These are phyloP conservation scores for Thuja plicata DNA, from an alignment of 83 land plant species.

Conservation along the genomic window DNA sequence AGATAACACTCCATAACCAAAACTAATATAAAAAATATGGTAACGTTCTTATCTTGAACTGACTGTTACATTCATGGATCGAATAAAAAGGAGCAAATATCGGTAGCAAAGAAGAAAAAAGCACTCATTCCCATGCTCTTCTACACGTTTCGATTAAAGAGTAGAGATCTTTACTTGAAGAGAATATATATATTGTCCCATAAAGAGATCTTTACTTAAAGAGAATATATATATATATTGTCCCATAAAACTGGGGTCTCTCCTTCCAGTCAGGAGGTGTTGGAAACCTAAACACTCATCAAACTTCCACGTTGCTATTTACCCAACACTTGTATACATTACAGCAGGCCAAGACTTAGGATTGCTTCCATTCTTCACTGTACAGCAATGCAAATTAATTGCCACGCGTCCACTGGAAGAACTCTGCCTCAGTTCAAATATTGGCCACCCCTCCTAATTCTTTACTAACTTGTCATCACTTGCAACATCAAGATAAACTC, in stretches of 20 bases:
- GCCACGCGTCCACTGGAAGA: neutral
- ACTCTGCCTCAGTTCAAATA: neutral
- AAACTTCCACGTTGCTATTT: neutral
- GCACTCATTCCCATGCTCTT: too few species aligned
- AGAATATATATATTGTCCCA: neutral
- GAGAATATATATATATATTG: neutral
- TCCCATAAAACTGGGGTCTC: neutral
- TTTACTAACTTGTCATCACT: neutral
- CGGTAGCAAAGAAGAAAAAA: neutral
- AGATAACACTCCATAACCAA: too few species aligned
- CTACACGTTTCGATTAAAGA: neutral
- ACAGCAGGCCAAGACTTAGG: neutral
- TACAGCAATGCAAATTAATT: neutral
- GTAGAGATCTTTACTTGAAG: neutral
- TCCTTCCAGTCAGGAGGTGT: neutral
- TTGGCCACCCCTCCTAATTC: neutral
- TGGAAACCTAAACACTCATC: neutral
- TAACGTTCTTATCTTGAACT: neutral
- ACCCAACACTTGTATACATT: neutral
- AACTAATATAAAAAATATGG: too few species aligned
- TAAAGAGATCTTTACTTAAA: neutral
- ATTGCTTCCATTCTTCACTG: neutral
- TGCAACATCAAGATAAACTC: neutral
- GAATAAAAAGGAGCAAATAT: neutral
- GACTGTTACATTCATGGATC: neutral